phyloP scores from a whole-genome alignment of 2,329 filamentous ascomycete genomes.

The Pleoardoris graminearum region DNA sequence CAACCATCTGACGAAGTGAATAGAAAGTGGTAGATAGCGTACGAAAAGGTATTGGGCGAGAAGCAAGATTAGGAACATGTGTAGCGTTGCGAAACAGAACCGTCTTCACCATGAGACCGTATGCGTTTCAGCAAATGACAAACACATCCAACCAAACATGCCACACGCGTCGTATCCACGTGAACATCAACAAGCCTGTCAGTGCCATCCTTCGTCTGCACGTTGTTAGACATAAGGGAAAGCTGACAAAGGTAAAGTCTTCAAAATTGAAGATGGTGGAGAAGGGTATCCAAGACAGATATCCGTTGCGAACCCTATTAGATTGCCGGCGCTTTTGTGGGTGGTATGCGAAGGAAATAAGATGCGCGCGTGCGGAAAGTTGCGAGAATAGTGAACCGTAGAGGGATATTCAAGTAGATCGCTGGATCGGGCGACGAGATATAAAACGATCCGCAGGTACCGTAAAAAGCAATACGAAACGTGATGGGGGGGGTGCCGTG shows the following conservation, averaged over 20 bases:
- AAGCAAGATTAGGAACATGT: slow-evolving; percentile 8
- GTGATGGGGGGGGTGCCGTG: slow-evolving; percentile 27
- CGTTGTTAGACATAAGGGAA: slow-evolving; percentile 4
- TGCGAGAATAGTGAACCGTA: slow-evolving; percentile 20
- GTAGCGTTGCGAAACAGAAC: slow-evolving; percentile 7
- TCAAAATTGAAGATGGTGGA: slow-evolving; percentile 7
- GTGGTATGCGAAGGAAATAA: slow-evolving; percentile 22
- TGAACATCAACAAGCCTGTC: slow-evolving; percentile 11
- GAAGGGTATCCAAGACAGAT: slow-evolving; percentile 12
- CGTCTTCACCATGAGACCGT: slow-evolving; percentile 14
- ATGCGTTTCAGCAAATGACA: slow-evolving; percentile 14
- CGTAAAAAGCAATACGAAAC: slow-evolving; percentile 21
- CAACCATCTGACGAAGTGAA: slow-evolving; percentile 12
- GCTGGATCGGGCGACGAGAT: slow-evolving; percentile 13
- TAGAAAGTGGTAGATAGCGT: slow-evolving; percentile 3
- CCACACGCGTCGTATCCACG: slow-evolving; percentile 12
- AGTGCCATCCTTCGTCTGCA: slow-evolving; percentile 9
- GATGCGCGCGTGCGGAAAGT: slow-evolving; percentile 20
- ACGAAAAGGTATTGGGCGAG: slow-evolving; percentile 10
- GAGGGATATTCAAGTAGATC: slow-evolving; percentile 10
- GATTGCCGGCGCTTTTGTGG: slow-evolving; percentile 25
- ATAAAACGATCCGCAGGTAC: slow-evolving; percentile 7
- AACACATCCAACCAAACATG: slow-evolving; percentile 11
- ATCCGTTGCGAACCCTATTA: slow-evolving; percentile 26
- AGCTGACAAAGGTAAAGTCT: not conserved